Base-by-base conservation (phyloP, 176 grass and related monocot genomes). In the Oryza australiensis region DNA sequence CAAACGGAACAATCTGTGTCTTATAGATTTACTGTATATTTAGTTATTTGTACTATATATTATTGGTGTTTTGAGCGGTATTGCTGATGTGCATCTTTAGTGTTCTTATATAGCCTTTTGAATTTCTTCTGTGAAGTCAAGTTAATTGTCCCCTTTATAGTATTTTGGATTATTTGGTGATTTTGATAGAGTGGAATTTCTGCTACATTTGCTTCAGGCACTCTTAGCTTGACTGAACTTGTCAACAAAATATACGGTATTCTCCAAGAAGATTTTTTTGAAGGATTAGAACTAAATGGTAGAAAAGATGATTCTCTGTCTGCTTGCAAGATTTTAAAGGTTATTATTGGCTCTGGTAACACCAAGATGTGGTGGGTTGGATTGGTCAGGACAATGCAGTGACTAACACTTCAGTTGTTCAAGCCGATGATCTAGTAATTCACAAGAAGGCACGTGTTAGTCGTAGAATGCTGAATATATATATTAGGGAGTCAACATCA, bases 321-420 rank as follows among this genome's bases (percentile, higher is more conserved):
- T 81, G 73, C 86, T 67, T 98, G 92, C 84, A 98, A 90, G 88
- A 91, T 98, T 73, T 64, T 98, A 72, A 93, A 94, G 63, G 65
- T 89, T 79, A 76, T 89, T 84, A 76, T 89, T 81, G 48, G 73
- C 41, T 81, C 89, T 82, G 79, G 72, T 29, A 49, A 83, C 22
- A 83, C 72, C 81, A 77, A 64, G 14, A 87, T 66, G 53, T 98
- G 80, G 88, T 98, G 57, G 90, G 90, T 80, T 98, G 95, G 95
- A 67, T 93, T 81, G 88, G 84, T 80, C 80, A 83, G 86, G 84
- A 84, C 20, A 93, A 91, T 82, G 79, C 90, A 80, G 34, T 93
- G 76, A 70, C 55, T 40, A 77, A 75, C 49, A 93, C 84, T 75
- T 89, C 90, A 69, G 23, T 91, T 29, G 30, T 98, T 63, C 91